Base-by-base conservation (phyloP, 495 filamentous ascomycete species). In the Xylaria nigripes region DNA sequence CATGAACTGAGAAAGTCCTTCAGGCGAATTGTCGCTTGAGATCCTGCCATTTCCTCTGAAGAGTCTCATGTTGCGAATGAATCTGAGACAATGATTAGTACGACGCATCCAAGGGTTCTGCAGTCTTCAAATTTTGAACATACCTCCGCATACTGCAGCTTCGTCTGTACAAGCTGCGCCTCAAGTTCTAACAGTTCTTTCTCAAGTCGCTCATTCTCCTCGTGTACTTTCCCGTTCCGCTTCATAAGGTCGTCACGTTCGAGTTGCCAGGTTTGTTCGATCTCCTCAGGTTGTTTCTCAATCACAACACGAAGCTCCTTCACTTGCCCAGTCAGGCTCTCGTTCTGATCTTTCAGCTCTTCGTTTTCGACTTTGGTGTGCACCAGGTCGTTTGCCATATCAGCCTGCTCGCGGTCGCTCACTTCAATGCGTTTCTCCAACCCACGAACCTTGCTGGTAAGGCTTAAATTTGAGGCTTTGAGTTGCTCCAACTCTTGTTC, bases 81-180 rank as follows among this genome's bases (percentile, higher is more conserved):
- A 84, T 81, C 78, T 93, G 65, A 66, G 22, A 70, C 50, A 68
- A 68, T 12, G 5, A 44, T 64, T 57, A 64, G 57, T 43, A 49
- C 3, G 22, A 18, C 5, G 25, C 22, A n/a, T 27, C 23, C 19
- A 30, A 32, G 24, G 5, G n/a, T n/a, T n/a, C n/a, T n/a, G n/a
- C n/a, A n/a, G n/a, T 18, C 48, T 52, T 29, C 6, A 13, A 49
- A 12, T 22, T 41, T 29, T 25, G n/a, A 36, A 71, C 79, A 68
- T 79, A 96, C 93, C 85, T 96, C 89, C 25, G 93, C 93, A 73
- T 87, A 87, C 60, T 81, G 78, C 90, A 99, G 89, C 79, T 99
- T 99, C 1, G 90, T 90, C 61, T 86, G 80, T 54, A 99, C 94
- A 44, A 99, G 71, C 62, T 85, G 83, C 70, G 92, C 90, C 76